A percentile compares a stretch with the other conserved stretches of the same genome.
Conservation (phyloP, 2,329 filamentous ascomycete genomes). For the Penicillium vulpinum region DNA sequence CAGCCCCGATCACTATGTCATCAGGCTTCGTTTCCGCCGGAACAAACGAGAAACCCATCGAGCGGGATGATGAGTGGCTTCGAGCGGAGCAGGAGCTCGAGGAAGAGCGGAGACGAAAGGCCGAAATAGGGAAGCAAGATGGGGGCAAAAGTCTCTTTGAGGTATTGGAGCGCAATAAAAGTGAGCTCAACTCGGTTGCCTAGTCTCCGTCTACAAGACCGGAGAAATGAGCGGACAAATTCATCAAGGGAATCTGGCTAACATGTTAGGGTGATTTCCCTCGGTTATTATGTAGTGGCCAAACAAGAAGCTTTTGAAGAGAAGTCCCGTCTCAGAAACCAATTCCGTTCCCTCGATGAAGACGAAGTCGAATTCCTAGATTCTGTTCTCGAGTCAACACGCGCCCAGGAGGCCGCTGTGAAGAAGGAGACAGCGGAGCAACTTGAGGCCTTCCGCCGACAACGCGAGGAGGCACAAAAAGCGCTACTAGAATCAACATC, state of each 20-base stretch:
- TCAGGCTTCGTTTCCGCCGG: constrained; percentile 49
- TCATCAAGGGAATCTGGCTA: constrained; percentile 27
- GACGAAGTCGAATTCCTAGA: constrained; percentile 56
- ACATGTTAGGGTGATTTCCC: constrained; percentile 43
- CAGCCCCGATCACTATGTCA: constrained; percentile 38
- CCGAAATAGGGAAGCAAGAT: constrained; percentile 54
- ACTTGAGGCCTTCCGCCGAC: constrained; percentile 59
- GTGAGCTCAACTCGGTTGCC: constrained; percentile 35
- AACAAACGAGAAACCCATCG: constrained; percentile 41
- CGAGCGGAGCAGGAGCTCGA: constrained; percentile 48
- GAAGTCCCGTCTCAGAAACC: constrained; percentile 51
- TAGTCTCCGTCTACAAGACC: neutral
- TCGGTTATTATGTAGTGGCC: constrained; percentile 35
- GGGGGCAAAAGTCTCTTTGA: constrained; percentile 52
- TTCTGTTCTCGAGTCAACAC: constrained; percentile 57
- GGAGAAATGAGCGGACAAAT: neutral
- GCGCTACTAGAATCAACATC: constrained; percentile 43
- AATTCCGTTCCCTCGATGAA: constrained; percentile 53
- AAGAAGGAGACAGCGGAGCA: constrained; percentile 60
- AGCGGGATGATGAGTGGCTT: constrained; percentile 47
- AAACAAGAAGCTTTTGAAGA: constrained; percentile 56
- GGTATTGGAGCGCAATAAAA: constrained; percentile 52
- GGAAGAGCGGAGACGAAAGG: constrained; percentile 47
- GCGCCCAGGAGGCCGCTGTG: constrained; percentile 57
- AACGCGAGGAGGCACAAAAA: constrained; percentile 61